Base-by-base conservation (phyloP, 2,329 filamentous ascomycete genomes). In the Penicillium palitans region DNA sequence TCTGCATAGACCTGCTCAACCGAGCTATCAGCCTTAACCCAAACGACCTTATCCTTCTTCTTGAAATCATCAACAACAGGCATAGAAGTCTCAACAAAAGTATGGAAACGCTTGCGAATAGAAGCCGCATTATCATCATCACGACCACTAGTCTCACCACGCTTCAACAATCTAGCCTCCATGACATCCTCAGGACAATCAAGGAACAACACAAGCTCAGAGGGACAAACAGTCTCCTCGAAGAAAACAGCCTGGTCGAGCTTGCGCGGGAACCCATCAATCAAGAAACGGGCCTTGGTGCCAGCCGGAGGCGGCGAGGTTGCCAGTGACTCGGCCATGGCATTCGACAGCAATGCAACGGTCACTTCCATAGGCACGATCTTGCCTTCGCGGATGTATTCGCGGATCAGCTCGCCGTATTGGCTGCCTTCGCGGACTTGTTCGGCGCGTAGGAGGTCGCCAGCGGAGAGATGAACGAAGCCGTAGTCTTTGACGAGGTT, bases 281-380 rank as follows among this genome's bases (percentile, higher is more conserved):
- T 86, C 64, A 89, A 71, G 81, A 98, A 98, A 69, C 90, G 87
- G 53, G 84, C 84, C 74, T 86, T 88, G 19, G 56, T 63, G 19
- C 61, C 63, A 72, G 74, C 53, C 59, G 64, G 53, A 63, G 68
- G 61, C n/a, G 65, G 62, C 52, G 72, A 68, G 57, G 81, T 77
- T 56, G 81, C 72, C 52, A 96, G 85, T 13, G 84, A 82, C 9
- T 84, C 86, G 57, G 82, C 83, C 91, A 99, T 98, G 58, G 93
- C 91, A 76, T 96, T 96, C 79, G 97, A 93, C 44, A 99, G 84
- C 37, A 99, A 80, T 70, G 93, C 89, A 59, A 99, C 89, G 6
- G 95, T 99, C 51, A 98, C 92, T 77, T 98, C 93, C 91, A 96
- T 96, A n/a, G 95, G 95, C 63, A 99, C 95, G 76, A 99, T 99